Base-by-base conservation (phyloP, 2,329 filamentous ascomycete species). In the Beauveria medogensis region DNA sequence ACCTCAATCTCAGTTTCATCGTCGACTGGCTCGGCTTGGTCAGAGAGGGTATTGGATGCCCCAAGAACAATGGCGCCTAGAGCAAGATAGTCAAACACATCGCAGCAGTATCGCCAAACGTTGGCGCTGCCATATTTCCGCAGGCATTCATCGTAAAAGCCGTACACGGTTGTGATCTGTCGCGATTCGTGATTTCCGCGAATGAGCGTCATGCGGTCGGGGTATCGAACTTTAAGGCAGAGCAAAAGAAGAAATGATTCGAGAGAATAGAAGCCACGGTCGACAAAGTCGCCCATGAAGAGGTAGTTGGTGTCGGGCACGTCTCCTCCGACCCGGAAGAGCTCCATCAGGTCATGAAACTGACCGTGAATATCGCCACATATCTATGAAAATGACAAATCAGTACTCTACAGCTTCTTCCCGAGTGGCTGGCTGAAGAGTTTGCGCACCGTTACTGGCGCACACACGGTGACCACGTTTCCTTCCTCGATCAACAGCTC, bases 241-340 rank as follows among this genome's bases (percentile, higher is more conserved):
- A 99, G 85, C 12, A 99, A 87, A 60, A 99, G 89, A 64, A 97
- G 87, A 72, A 99, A 97, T 5, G 92, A 94, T 77, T 99, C 93
- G 68, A 99, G 87, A 2, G 91, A 96, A 79, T 97, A 99, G 81
- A 97, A 99, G 62, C 93, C 93, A 65, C 93, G 90, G 75, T 99
- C 93, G 71, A 99, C 93, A 69, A 97, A 99, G 75, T 99, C 93
- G 72, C 93, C 92, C 91, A 97, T 96, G 77, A 97, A 97, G 3
- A 97, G 84, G 74, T 97, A 97, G 71, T 96, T 96, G 37, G 92
- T 97, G 70, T 97, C 93, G 46, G 92, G 92, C 4, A 95, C 91
- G 72, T 96, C 91, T 65, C 92, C 92, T 64, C 92, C 92, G 4
- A 97, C 92, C 58, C 92, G 85, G 72, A 97, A 97, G 6, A 97